Percentiles rank a stretch among this genome's conserved stretches.
These are phyloP conservation scores for Bipolaris bicolor DNA, from an alignment of 2,329 filamentous ascomycete species.

Conservation along the genomic window DNA sequence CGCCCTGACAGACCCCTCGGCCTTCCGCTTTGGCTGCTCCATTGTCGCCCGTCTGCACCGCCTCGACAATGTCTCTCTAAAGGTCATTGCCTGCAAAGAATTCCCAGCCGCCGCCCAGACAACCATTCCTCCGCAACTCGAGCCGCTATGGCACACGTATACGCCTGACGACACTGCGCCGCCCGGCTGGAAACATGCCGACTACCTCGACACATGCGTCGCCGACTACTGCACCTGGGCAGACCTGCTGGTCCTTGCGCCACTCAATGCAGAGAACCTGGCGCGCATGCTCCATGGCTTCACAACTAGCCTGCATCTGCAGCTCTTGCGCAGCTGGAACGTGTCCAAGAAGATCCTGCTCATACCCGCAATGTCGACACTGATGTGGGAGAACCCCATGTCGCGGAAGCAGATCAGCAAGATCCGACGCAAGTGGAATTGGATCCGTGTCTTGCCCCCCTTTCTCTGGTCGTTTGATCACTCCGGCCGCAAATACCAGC, in stretches of 20 bases:
- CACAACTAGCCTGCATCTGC: slow-evolving; percentile 78
- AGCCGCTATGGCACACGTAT: slow-evolving; percentile 42
- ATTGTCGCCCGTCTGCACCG: slow-evolving; percentile 72
- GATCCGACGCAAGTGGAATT: slow-evolving; percentile 82
- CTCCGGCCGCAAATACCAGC: slow-evolving; percentile 56
- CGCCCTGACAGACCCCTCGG: slow-evolving; percentile 68
- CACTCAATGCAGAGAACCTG: slow-evolving; percentile 82
- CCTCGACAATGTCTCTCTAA: slow-evolving; percentile 65
- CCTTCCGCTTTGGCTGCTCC: slow-evolving; percentile 69
- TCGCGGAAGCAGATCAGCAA: slow-evolving; percentile 87
- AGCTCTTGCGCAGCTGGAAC: slow-evolving; percentile 85
- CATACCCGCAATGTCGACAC: slow-evolving; percentile 84
- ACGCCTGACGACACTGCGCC: slow-evolving; percentile 24
- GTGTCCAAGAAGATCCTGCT: slow-evolving; percentile 83
- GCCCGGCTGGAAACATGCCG: slow-evolving; percentile 34
- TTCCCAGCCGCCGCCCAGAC: slow-evolving; percentile 31
- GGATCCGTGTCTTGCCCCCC: slow-evolving; percentile 81
- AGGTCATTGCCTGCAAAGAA: slow-evolving; percentile 39
- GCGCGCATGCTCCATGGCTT: slow-evolving; percentile 88
- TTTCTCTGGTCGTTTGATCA: slow-evolving; percentile 79
- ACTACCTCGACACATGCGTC: slow-evolving; percentile 58
- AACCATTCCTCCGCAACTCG: slow-evolving; percentile 34
- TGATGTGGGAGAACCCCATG: slow-evolving; percentile 90
- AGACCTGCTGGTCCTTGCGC: slow-evolving; percentile 81
- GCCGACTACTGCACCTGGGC: slow-evolving; percentile 84